Percentiles rank a stretch among this genome's conserved stretches.
Conservation (phyloP, 106 monocot species). For the Iris macrosiphon region DNA sequence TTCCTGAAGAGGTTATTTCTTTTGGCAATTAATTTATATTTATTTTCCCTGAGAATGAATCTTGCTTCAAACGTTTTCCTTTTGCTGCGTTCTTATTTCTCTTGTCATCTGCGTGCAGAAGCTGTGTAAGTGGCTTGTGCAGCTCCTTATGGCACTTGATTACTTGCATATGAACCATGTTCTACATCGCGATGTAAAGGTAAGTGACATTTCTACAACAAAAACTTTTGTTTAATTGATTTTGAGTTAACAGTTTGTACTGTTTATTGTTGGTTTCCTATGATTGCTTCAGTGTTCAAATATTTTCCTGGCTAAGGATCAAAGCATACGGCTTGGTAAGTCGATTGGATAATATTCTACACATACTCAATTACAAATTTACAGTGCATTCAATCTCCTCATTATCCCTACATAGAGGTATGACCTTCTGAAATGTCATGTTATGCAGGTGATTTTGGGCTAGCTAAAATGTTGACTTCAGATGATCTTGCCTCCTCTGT, state of each 20-base stretch:
- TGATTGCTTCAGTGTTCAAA: conserved; percentile 82
- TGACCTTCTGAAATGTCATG: conserved; percentile 4
- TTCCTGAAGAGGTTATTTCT: conserved; percentile 74
- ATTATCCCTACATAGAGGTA: background rate
- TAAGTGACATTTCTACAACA: conserved; percentile 14
- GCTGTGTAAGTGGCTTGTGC: conserved; percentile 97
- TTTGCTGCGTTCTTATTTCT: background rate
- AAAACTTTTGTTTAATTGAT: background rate
- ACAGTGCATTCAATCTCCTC: background rate
- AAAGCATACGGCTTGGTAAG: conserved; percentile 85
- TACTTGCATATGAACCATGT: conserved; percentile 92
- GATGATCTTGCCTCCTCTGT: conserved; percentile 97
- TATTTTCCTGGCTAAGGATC: conserved; percentile 84
- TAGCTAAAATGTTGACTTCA: conserved; percentile 94
- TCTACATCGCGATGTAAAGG: conserved; percentile 99
- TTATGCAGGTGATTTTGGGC: conserved; percentile 87
- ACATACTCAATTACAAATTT: background rate
- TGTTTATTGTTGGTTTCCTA: conserved; percentile 4
- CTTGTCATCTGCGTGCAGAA: conserved; percentile 41
- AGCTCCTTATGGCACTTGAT: conserved; percentile 97
- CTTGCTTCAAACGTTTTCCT: background rate
- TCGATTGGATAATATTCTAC: conserved; percentile 3
- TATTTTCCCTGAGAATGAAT: background rate
- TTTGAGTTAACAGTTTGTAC: background rate
- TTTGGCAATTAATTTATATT: background rate